Evolutionary conservation across 2,329 filamentous ascomycete genomes (phyloP).

Genomic region (Biscogniauxia sp.): DNA sequence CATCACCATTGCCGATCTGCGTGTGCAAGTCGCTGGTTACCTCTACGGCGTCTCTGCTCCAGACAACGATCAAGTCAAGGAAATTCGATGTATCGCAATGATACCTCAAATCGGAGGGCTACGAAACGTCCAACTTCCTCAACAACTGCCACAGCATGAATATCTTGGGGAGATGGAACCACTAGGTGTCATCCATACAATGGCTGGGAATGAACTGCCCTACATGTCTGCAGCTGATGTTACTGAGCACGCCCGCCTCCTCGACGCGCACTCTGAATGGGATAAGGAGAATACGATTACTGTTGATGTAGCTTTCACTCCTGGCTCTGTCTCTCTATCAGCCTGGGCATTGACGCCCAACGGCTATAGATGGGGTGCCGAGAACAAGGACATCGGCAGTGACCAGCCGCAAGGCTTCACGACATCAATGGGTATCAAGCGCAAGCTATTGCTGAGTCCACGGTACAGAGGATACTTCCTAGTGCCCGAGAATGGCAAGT

Average conservation of each 20-base stretch:
- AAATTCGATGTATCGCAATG: constrained; percentile 95
- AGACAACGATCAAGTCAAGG: constrained; percentile 96
- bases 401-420: constrained; percentile 94
- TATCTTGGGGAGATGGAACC: constrained; percentile 85
- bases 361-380: constrained; percentile 94
- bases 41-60: constrained; percentile 89
- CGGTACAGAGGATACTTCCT: constrained; percentile 95
- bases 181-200: constrained; percentile 90
- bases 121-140: constrained; percentile 85
- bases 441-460: constrained; percentile 87
- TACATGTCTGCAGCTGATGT: constrained; percentile 97
- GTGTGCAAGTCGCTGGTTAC: constrained; percentile 94
- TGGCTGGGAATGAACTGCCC: constrained; percentile 88
- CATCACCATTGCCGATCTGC: constrained; percentile 93
- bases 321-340: constrained; percentile 89
- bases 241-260: constrained; percentile 86
- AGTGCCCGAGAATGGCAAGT: constrained; percentile 82
- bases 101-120: constrained; percentile 93
- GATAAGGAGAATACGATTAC: constrained; percentile 87
- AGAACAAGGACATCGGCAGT: constrained; percentile 89
- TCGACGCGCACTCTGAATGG: constrained; percentile 77
- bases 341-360: constrained; percentile 90
- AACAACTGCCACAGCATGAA: constrained; percentile 88
- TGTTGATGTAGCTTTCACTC: constrained; percentile 94
- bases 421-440: constrained; percentile 90